These are phyloP conservation scores for Plasmodium chabaudi DNA, from an alignment of 169 alveolate genomes.

Conservation along the genomic window DNA sequence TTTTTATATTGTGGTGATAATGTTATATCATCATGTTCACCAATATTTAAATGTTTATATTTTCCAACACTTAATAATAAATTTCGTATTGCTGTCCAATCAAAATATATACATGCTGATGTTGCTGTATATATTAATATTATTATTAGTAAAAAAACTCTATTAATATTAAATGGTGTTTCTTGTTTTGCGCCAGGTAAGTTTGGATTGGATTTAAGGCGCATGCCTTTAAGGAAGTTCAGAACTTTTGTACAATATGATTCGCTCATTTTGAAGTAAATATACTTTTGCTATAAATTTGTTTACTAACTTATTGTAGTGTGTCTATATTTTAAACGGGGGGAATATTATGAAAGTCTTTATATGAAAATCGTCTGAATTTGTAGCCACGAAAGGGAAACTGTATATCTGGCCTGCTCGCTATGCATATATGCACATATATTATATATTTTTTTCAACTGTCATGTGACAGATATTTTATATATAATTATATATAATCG, in stretches of 20 bases:
- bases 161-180: conserved; percentile 61
- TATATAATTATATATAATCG: no score
- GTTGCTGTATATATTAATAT: conserved; percentile 43
- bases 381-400: no score
- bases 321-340: no score
- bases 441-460: background rate
- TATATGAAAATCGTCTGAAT: no score
- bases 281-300: background rate
- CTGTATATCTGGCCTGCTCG: background rate
- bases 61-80: conserved; percentile 48
- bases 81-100: conserved; percentile 56
- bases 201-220: conserved; percentile 39
- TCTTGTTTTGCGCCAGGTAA: conserved; percentile 69
- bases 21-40: conserved; percentile 21
- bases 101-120: conserved; percentile 69
- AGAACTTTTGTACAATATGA: background rate
- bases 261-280: conserved; percentile 2
- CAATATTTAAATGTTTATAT: conserved; percentile 39
- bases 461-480: background rate
- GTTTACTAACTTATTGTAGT: no score
- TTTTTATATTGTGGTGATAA: conserved; percentile 61
- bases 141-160: conserved; percentile 25
- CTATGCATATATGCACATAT: background rate
- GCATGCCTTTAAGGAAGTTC: conserved; percentile 19
- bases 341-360: no score